Base-by-base conservation (phyloP, 306 rosid species). In the Corylus avellana region DNA sequence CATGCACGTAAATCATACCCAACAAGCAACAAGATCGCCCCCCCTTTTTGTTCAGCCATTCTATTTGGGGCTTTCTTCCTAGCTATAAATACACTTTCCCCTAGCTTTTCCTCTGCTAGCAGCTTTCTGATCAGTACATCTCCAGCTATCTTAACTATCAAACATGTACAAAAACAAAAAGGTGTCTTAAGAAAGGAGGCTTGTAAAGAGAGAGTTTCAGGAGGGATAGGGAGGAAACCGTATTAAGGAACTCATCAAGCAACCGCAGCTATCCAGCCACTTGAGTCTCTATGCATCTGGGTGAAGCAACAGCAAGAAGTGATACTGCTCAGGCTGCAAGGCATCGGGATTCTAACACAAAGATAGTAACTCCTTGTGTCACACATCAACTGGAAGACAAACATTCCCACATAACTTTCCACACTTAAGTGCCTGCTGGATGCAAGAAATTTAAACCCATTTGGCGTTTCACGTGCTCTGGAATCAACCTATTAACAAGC, bases 391-490 rank as follows among this genome's bases (percentile, higher is more conserved):
- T 73, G 81, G 89, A 83, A 75, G 73, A 86, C 75, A 37, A 76
- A 71, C 53, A 70, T 77, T 81, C 81, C 81, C 85, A 44, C 20
- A 39, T 32, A 59, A 54, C 75, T 72, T 72, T 76, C 80, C 78
- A 80, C 86, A 78, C 81, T 83, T 80, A 92, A 46, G 97, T 85
- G 79, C 89, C 95, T 2, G 89, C 81, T 55, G 78, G 80, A 76
- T 89, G 97, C 75, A 48, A 76, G 81, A 89, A 81, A 63, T 87
- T 87, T 69, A 78, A 88, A 50, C 97, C 95, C 70, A 88, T 87
- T 77, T 94, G 97, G 70, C 97, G 90, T 90, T 94, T 92, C 90
- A 86, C 86, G 37, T 91, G 92, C 62, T 94, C 97, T 13, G 98
- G 98, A 84, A 94, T 87, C 87, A 94, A 89, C 93, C 78, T 91